These are phyloP conservation scores for Gossypium anomalum DNA, from an alignment of 345 rosid genomes.

Conservation along the genomic window DNA sequence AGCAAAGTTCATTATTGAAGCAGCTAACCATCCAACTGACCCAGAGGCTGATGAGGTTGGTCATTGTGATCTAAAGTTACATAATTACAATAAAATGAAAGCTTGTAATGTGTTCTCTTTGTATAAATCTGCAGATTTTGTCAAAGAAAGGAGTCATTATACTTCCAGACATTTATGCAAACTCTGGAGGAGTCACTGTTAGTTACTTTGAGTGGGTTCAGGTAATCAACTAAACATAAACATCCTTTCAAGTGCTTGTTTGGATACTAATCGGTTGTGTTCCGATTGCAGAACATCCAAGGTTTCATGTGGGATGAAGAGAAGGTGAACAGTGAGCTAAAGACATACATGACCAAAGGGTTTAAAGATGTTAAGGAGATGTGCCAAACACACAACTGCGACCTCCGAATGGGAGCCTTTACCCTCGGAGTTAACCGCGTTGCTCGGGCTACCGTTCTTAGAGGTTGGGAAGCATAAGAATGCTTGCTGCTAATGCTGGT, in stretches of 20 bases:
- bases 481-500: neutral
- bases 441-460: conserved; percentile 74
- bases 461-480: conserved; percentile 84
- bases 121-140: conserved; percentile 47
- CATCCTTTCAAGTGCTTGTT: too few species aligned
- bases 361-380: conserved; percentile 74
- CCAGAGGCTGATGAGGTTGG: conserved; percentile 97
- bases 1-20: conserved; percentile 87
- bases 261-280: neutral
- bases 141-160: conserved; percentile 86
- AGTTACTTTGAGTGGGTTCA: conserved; percentile 99
- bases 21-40: conserved; percentile 96
- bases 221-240: conserved; percentile 24
- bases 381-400: conserved; percentile 82
- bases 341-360: conserved; percentile 74
- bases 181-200: conserved; percentile 96
- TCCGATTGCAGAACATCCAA: conserved; percentile 73
- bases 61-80: conserved; percentile 1
- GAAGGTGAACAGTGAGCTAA: conserved; percentile 66
- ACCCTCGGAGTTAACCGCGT: conserved; percentile 94
- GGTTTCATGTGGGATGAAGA: conserved; percentile 42
- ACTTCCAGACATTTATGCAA: conserved; percentile 93
- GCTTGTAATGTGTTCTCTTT: neutral
- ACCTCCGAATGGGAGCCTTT: conserved; percentile 98
- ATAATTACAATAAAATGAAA: neutral